A percentile compares a stretch with the other conserved stretches of the same genome.
These are phyloP conservation scores for Citrus hindsii DNA, from an alignment of 345 rosid species.

Conservation along the genomic window DNA sequence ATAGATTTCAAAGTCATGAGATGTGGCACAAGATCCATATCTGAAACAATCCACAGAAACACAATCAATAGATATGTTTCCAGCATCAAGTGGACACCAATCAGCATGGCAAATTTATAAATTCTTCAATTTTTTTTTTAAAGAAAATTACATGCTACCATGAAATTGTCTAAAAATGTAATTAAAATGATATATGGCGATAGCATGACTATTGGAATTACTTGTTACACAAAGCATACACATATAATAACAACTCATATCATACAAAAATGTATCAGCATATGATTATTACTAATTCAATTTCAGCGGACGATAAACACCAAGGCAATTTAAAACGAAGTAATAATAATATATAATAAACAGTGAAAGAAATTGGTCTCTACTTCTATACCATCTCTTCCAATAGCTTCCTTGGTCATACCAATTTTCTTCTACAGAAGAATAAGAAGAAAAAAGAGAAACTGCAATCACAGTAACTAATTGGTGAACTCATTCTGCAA, in stretches of 20 bases:
- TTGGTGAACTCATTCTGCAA: background rate
- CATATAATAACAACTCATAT: background rate
- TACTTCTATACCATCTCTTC: background rate
- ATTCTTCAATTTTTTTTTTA: background rate
- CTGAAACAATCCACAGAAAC: constrained; percentile 33
- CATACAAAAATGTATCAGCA: background rate
- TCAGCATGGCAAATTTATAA: background rate
- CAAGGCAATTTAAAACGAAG: background rate
- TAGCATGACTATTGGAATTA: background rate
- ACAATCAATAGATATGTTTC: background rate
- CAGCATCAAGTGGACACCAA: background rate
- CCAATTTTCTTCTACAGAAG: background rate
- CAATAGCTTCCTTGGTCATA: background rate
- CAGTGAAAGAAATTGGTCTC: background rate
- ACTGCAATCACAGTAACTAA: background rate
- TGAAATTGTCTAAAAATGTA: background rate
- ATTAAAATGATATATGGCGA: background rate
- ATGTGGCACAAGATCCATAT: constrained; percentile 61
- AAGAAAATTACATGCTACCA: background rate
- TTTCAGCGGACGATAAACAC: background rate
- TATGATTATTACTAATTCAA: background rate
- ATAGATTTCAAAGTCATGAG: constrained; percentile 75
- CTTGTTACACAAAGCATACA: background rate
- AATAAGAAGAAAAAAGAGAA: background rate
- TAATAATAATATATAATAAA: too few relatives aligned